A percentile compares a stretch with the other conserved stretches of the same genome.
Evolutionary conservation across 768 basidiomycete genomes (phyloP).

Genomic region (Tulasnella sp.): DNA sequence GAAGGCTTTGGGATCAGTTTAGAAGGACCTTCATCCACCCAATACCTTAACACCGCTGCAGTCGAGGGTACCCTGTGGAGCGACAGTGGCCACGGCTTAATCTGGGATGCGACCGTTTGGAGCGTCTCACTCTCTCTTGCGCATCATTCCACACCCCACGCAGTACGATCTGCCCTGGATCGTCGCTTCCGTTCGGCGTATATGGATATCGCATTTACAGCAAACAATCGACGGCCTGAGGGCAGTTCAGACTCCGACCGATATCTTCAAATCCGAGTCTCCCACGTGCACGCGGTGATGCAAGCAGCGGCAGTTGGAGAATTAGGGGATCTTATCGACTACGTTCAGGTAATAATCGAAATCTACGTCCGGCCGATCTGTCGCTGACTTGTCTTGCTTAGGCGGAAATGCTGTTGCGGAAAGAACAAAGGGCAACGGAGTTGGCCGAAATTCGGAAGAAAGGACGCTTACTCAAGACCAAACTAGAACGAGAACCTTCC

Average conservation of each 20-base stretch:
- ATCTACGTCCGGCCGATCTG: constrained; percentile 20
- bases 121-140: constrained; percentile 81
- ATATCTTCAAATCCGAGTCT: constrained; percentile 45
- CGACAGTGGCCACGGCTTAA: constrained; percentile 31
- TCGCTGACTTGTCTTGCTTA: constrained; percentile 32
- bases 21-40: constrained; percentile 61
- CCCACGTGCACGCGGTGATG: constrained; percentile 86
- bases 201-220: constrained; percentile 67
- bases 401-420: constrained; percentile 65
- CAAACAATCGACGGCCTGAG: constrained; percentile 23
- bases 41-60: constrained; percentile 68
- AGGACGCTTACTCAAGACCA: constrained; percentile 60
- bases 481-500: constrained; percentile 45
- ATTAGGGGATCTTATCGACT: constrained; percentile 80
- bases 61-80: constrained; percentile 56
- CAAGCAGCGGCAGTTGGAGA: constrained; percentile 89
- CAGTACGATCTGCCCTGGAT: constrained; percentile 41
- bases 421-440: constrained; percentile 68
- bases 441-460: constrained; percentile 78
- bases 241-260: constrained; percentile 2
- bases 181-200: constrained; percentile 69
- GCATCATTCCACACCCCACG: constrained; percentile 40
- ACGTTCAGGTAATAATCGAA: constrained; percentile 53
- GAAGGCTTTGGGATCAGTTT: constrained; percentile 74
- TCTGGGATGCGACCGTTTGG: constrained; percentile 63